These are phyloP conservation scores for Ramichloridium luteum DNA, from an alignment of 2,329 filamentous ascomycete genomes.

Conservation along the genomic window DNA sequence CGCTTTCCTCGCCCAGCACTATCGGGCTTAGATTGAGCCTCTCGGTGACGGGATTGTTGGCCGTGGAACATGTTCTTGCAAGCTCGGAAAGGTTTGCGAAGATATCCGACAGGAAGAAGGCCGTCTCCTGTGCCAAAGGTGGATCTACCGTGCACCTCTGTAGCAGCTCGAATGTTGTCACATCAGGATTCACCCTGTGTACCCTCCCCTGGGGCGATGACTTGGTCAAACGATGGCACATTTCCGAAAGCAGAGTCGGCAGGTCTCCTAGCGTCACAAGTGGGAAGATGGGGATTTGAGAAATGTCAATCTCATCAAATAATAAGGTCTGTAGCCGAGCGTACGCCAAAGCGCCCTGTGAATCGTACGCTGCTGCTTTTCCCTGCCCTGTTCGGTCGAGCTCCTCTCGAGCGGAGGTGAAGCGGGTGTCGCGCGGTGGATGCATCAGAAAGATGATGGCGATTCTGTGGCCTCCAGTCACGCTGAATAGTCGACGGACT, in stretches of 20 bases:
- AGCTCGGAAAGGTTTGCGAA: slow-evolving; percentile 16
- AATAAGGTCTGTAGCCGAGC: slow-evolving; percentile 19
- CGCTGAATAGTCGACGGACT: slow-evolving; percentile 20
- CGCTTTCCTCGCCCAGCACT: not conserved
- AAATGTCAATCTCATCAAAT: slow-evolving; percentile 10
- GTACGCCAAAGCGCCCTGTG: slow-evolving; percentile 16
- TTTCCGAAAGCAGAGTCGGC: slow-evolving; percentile 15
- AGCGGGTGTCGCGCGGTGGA: slow-evolving; percentile 8
- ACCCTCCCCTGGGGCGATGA: slow-evolving; percentile 5
- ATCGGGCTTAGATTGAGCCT: too few species aligned
- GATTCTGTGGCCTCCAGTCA: slow-evolving; percentile 19
- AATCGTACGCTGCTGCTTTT: not conserved
- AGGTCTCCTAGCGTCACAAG: slow-evolving; percentile 14
- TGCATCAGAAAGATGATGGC: slow-evolving; percentile 23
- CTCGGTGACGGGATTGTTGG: too few species aligned
- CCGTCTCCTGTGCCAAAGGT: slow-evolving; percentile 15
- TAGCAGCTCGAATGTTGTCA: slow-evolving; percentile 15
- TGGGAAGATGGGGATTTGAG: slow-evolving; percentile 18
- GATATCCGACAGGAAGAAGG: slow-evolving; percentile 16
- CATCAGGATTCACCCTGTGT: too few species aligned
- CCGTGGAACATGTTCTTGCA: slow-evolving; percentile 12
- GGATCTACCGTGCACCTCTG: slow-evolving; percentile 15
- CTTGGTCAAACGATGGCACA: slow-evolving; percentile 1
- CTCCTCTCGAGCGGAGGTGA: slow-evolving; percentile 9
- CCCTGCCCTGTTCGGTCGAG: slow-evolving; percentile 1